Evolutionary conservation across 306 rosid genomes (phyloP).

Genomic region (Ceratonia siliqua): DNA sequence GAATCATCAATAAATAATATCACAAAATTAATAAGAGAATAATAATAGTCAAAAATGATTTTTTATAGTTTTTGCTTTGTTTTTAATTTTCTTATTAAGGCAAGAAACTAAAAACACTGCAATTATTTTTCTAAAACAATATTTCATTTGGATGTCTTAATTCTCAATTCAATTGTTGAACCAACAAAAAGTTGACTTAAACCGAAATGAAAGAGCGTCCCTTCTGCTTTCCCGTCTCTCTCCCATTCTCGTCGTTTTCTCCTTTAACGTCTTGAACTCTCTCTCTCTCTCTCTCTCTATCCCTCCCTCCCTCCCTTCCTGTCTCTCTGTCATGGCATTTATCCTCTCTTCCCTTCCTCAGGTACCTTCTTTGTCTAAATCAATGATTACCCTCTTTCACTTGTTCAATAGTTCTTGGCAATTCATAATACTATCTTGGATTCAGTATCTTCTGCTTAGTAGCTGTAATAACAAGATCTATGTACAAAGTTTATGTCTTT

Average conservation of each 20-base stretch:
- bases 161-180: conserved; percentile 21
- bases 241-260: conserved; percentile 46
- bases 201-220: conserved; percentile 39
- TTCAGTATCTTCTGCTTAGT: conserved; percentile 2
- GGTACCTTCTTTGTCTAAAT: conserved; percentile 46
- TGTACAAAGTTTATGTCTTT: conserved; percentile 18
- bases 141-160: neutral
- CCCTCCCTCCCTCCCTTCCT: too few relatives aligned
- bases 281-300: conserved; percentile 35
- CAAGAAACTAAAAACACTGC: conserved; percentile 1
- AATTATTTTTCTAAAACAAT: neutral
- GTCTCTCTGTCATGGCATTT: conserved; percentile 36
- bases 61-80: neutral
- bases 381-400: conserved; percentile 19
- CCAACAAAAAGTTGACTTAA: conserved; percentile 36
- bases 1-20: neutral
- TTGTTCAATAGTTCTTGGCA: conserved; percentile 2
- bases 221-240: conserved; percentile 33
- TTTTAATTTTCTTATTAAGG: conserved; percentile 1
- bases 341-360: conserved; percentile 33
- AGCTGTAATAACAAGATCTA: conserved; percentile 44
- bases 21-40: neutral
- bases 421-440: conserved; percentile 1
- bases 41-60: neutral
- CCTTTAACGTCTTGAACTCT: conserved; percentile 24